Percentiles rank a stretch among this genome's conserved stretches.
These are phyloP conservation scores for Gossypium schwendimanii DNA, from an alignment of 441 rosid genomes.

Conservation along the genomic window DNA sequence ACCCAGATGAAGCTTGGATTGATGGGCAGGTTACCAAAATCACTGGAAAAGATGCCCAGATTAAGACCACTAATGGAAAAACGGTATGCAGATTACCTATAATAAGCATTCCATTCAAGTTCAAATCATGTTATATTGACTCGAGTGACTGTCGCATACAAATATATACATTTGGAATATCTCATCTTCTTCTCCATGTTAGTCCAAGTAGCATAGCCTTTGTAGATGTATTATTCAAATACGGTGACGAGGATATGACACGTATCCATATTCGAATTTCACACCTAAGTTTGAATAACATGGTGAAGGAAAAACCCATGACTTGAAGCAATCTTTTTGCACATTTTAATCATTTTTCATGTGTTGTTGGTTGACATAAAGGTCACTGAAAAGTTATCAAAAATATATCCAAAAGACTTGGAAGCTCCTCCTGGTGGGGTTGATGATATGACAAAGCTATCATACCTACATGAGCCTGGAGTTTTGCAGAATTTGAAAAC, in stretches of 20 bases:
- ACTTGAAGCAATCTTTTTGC: neutral
- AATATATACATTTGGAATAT: neutral
- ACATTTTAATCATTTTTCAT: neutral
- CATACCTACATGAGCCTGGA: constrained; percentile 95
- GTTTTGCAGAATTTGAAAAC: constrained; percentile 75
- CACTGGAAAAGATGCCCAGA: constrained; percentile 46
- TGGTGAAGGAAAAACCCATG: neutral
- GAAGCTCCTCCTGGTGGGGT: constrained; percentile 98
- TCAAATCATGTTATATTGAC: neutral
- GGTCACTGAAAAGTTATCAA: constrained; percentile 62
- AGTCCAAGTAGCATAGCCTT: neutral
- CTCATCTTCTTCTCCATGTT: neutral
- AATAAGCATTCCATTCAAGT: neutral
- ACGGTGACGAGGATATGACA: no score
- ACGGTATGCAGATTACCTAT: constrained; percentile 31
- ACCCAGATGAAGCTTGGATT: constrained; percentile 65
- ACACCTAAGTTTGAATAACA: neutral
- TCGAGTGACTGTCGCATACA: neutral
- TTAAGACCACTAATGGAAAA: constrained; percentile 50
- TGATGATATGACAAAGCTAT: constrained; percentile 97
- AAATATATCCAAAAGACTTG: constrained; percentile 74
- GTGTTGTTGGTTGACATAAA: constrained; percentile 18
- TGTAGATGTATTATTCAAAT: neutral
- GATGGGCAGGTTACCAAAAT: constrained; percentile 70
- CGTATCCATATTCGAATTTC: neutral